Percentiles rank a stretch among this genome's conserved stretches.
phyloP scores from a whole-genome alignment of 2,329 filamentous ascomycete genomes.

The Aureobasidium sp. region DNA sequence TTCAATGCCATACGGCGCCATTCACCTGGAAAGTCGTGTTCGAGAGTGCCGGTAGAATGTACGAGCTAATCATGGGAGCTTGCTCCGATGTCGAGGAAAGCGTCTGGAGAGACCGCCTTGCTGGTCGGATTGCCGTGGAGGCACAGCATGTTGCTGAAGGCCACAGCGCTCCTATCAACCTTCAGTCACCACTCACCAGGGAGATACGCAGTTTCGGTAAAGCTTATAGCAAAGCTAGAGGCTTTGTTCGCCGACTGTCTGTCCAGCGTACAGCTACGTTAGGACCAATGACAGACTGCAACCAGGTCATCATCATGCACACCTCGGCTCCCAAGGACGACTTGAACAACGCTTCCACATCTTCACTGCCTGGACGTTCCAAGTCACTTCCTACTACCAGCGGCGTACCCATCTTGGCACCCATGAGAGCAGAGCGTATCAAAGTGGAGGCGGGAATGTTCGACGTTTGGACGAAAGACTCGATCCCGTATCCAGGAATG shows the following conservation, averaged over 20 bases:
- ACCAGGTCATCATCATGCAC: conserved; percentile 80
- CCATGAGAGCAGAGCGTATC: conserved; percentile 66
- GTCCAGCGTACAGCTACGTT: conserved; percentile 73
- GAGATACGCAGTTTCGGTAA: conserved; percentile 68
- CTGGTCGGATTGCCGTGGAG: conserved; percentile 44
- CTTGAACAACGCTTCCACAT: conserved; percentile 34
- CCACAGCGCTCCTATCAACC: conserved; percentile 40
- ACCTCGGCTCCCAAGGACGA: conserved; percentile 61
- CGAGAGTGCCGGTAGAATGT: conserved; percentile 66
- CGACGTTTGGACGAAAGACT: conserved; percentile 78
- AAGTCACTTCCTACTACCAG: conserved; percentile 70
- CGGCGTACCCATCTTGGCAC: conserved; percentile 63
- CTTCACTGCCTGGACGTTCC: conserved; percentile 57
- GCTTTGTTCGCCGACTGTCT: conserved; percentile 60
- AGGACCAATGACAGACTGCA: conserved; percentile 59
- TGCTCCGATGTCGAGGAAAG: conserved; percentile 74
- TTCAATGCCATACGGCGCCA: conserved; percentile 79
- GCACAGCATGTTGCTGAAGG: conserved; percentile 45
- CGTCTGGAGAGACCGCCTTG: conserved; percentile 69
- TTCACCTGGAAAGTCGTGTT: conserved; percentile 92
- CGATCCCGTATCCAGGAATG: conserved; percentile 79
- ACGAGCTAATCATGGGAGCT: conserved; percentile 80
- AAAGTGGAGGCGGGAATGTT: conserved; percentile 66
- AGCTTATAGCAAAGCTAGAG: conserved; percentile 65
- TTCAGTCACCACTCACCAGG: conserved; percentile 59